phyloP scores from a whole-genome alignment of 2,329 filamentous ascomycete genomes.

The Akanthomyces muscarius region DNA sequence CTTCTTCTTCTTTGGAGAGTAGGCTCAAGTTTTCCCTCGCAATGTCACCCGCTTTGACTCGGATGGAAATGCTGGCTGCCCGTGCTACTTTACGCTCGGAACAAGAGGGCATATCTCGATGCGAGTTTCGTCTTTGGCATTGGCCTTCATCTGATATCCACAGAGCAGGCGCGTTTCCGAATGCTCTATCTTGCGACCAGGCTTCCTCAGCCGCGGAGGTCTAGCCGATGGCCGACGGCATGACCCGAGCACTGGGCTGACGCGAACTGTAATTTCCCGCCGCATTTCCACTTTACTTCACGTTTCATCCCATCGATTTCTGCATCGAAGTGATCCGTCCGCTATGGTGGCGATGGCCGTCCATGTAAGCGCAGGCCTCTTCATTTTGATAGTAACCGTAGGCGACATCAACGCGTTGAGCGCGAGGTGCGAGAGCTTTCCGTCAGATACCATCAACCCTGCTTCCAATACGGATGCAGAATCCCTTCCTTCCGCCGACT shows the following conservation, averaged over 20 bases:
- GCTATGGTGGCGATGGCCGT: background rate
- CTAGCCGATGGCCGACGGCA: background rate
- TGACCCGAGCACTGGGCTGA: background rate
- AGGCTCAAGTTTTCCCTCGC: background rate
- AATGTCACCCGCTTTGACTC: background rate
- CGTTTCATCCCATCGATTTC: background rate
- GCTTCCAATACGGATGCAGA: too few relatives aligned
- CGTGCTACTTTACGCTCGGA: background rate
- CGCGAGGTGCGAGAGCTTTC: too few relatives aligned
- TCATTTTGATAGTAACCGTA: background rate
- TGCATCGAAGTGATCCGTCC: background rate
- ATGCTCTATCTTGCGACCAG: background rate
- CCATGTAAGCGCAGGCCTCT: background rate
- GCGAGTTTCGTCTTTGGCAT: too few relatives aligned
- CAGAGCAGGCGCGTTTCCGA: background rate
- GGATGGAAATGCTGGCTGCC: background rate
- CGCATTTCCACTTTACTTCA: background rate
- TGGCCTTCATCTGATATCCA: background rate
- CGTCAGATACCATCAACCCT: too few relatives aligned
- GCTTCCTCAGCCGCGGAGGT: background rate
- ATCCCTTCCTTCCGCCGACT: too few relatives aligned
- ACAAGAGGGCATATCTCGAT: background rate
- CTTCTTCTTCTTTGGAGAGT: background rate
- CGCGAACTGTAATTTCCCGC: background rate
- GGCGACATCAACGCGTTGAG: too few relatives aligned